Evolutionary conservation across 208 protist genomes (phyloP).

Genomic region (Trypanosoma brucei): DNA sequence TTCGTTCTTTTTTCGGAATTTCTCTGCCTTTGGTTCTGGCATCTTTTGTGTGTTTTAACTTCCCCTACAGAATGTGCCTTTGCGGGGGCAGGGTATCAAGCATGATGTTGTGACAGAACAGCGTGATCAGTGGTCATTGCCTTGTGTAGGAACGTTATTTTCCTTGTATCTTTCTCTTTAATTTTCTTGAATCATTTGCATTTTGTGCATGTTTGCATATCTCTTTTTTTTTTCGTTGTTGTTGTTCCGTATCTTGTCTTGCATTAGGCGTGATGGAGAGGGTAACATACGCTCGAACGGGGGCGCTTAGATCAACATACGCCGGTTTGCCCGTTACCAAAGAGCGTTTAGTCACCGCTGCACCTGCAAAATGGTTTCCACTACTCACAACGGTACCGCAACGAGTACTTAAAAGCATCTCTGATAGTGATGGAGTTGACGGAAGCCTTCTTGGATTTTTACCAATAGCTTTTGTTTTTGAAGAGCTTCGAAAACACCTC

Average conservation of each 20-base stretch:
- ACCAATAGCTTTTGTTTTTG: constrained; percentile 35
- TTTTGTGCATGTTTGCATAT: neutral
- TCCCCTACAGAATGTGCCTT: too few species aligned
- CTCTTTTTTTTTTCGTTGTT: neutral
- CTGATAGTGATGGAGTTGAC: constrained; percentile 31
- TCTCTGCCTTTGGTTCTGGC: too few species aligned
- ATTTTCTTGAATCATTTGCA: neutral
- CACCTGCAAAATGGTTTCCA: constrained; percentile 64
- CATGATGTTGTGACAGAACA: too few species aligned
- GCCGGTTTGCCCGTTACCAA: constrained; percentile 38
- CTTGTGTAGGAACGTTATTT: too few species aligned
- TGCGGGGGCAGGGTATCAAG: too few species aligned
- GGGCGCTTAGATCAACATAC: constrained; percentile 33
- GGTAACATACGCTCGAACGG: constrained; percentile 74
- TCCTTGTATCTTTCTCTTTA: neutral
- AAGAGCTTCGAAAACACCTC: constrained; percentile 24
- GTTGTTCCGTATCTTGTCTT: too few species aligned
- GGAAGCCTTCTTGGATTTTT: constrained; percentile 41
- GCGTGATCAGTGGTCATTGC: too few species aligned
- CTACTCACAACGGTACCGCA: constrained; percentile 71
- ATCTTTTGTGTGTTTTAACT: too few species aligned
- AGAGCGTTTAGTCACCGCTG: constrained; percentile 17
- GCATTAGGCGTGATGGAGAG: constrained; percentile 32
- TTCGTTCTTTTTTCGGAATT: too few species aligned
- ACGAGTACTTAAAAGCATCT: constrained; percentile 50